These are phyloP conservation scores for Cyclotella sp. DNA, from an alignment of 108 stramenopile genomes.

Conservation along the genomic window DNA sequence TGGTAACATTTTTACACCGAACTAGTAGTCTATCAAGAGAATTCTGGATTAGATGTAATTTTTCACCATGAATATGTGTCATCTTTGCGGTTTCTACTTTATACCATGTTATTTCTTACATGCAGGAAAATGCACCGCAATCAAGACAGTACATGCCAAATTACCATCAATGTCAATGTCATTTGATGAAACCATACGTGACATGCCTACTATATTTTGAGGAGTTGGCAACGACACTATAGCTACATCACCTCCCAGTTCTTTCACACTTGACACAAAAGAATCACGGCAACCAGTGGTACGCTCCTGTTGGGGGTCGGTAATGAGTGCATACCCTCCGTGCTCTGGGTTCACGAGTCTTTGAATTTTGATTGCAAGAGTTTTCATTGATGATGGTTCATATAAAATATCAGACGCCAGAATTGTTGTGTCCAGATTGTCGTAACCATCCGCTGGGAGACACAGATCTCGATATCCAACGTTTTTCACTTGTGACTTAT, in stretches of 20 bases:
- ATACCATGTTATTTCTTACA: neutral
- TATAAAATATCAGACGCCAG: constrained; percentile 47
- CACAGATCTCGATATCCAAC: constrained; percentile 27
- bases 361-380: constrained; percentile 30
- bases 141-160: constrained; percentile 38
- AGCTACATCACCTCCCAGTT: constrained; percentile 11
- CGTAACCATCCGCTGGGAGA: constrained; percentile 3
- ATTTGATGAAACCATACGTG: neutral
- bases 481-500: constrained; percentile 20
- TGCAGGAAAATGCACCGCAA: constrained; percentile 34
- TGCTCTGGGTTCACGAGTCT: constrained; percentile 26
- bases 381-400: constrained; percentile 39
- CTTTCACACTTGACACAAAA: constrained; percentile 17
- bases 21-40: no score
- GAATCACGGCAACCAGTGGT: constrained; percentile 25
- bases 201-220: constrained; percentile 5
- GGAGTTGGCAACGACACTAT: constrained; percentile 1
- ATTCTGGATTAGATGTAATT: no score
- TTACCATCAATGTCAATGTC: constrained; percentile 39
- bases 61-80: no score
- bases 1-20: no score
- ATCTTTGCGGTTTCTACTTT: no score
- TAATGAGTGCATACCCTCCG: constrained; percentile 39
- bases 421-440: constrained; percentile 27
- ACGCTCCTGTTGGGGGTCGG: constrained; percentile 34